Evolutionary conservation across 768 basidiomycete genomes (phyloP), one percentile per base, ranked within the genome.

Genomic region (Asterophora parasitica): DNA sequence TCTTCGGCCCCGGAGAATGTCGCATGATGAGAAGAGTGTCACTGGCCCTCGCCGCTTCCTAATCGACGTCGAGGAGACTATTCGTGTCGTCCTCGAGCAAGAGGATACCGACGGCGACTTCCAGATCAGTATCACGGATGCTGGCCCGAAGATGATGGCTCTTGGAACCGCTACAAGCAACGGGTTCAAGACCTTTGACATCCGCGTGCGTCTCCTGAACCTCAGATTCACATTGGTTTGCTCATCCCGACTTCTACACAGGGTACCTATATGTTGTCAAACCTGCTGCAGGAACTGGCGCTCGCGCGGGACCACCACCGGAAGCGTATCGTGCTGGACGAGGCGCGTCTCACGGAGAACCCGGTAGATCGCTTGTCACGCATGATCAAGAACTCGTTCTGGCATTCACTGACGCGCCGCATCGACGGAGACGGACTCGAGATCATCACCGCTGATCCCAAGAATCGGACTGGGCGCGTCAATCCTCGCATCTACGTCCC

Each of bases 251-350:
- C 53, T 20, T 43, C 42, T 19, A 53, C 12, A 19, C 61, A 94
- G 87, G 95, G 96, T 34, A 97, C 88, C n/a, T 99, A 98, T 69
- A 98, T 97, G 95, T 75, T 99, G 38, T 97, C 95, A 10, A 98
- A 97, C 67, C 80, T 99, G 19, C 77, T 99, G n/a, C 95, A 99
- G 73, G 95, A 99, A 64, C 85, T 99, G 39, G 95, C 95, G 2
- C 81, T 98, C 16, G 95, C 96, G 5, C 83, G 92, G 7, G 95
- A 98, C 62, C 93, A 95, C 66, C 86, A 88, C 53, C 77, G 93
- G 48, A 95, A 95, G 69, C 88, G 92, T 7, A 96, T 99, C 61
- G 92, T 99, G 15, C 83, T 99, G n/a, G 96, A 99, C 58, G 96
- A 99, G 66, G 85, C 92, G n/a, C 88, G 95, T 52, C 76, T 99